phyloP scores from a whole-genome alignment of 257 asterid species.

The Solanum appendiculatum region DNA sequence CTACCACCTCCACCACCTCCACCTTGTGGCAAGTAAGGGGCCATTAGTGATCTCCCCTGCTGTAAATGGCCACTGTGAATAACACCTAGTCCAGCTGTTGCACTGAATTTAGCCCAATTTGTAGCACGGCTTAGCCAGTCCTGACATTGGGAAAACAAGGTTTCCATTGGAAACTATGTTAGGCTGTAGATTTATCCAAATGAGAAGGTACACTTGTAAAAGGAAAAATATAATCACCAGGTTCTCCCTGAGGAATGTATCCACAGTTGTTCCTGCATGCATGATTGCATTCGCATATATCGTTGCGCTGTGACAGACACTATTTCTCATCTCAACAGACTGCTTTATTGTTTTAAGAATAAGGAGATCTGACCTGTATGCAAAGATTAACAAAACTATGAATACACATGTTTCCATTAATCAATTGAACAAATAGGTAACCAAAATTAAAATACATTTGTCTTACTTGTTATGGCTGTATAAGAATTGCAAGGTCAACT shows the following conservation, averaged over 20 bases:
- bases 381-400: constrained; percentile 9
- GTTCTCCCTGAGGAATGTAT: constrained; percentile 91
- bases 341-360: constrained; percentile 94
- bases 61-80: constrained; percentile 93
- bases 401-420: background rate
- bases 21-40: constrained; percentile 96
- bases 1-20: constrained; percentile 94
- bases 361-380: constrained; percentile 87
- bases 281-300: constrained; percentile 92
- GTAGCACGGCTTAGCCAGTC: constrained; percentile 98
- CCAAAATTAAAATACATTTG: background rate
- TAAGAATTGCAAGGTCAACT: constrained; percentile 84
- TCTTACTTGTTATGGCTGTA: constrained; percentile 90
- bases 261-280: constrained; percentile 99
- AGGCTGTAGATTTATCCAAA: background rate
- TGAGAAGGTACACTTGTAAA: background rate
- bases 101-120: constrained; percentile 98
- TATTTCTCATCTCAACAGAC: constrained; percentile 92
- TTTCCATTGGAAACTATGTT: background rate
- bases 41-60: constrained; percentile 97
- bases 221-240: constrained; percentile 33
- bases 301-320: constrained; percentile 96
- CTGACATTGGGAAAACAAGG: constrained; percentile 24
- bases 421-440: background rate
- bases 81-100: constrained; percentile 97